A percentile compares a stretch with the other conserved stretches of the same genome.
Evolutionary conservation across 2,329 filamentous ascomycete species (phyloP).

Genomic region (Onygena corvina): DNA sequence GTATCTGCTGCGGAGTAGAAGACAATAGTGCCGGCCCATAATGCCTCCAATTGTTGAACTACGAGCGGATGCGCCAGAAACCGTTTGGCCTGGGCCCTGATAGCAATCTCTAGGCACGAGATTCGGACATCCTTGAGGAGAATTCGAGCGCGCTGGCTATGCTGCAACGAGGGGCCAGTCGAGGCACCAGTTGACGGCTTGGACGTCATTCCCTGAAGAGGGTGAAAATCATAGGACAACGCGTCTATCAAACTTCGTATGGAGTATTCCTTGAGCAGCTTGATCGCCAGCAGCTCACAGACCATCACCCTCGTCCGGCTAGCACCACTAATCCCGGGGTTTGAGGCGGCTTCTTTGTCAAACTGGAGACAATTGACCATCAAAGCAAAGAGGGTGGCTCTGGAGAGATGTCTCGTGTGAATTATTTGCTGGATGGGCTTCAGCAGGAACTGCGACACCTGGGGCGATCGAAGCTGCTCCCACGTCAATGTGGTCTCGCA

Average conservation of each 20-base stretch:
- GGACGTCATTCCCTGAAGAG: constrained; percentile 64
- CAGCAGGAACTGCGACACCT: constrained; percentile 87
- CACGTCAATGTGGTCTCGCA: constrained; percentile 88
- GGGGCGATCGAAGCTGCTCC: constrained; percentile 91
- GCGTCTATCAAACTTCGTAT: constrained; percentile 88
- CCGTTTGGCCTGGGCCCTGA: constrained; percentile 81
- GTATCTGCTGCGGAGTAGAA: constrained; percentile 84
- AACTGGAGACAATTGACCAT: constrained; percentile 94
- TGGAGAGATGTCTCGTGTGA: constrained; percentile 66
- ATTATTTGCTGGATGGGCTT: constrained; percentile 93
- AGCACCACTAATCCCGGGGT: constrained; percentile 71
- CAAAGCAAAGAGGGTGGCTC: constrained; percentile 76
- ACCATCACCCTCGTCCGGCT: constrained; percentile 76
- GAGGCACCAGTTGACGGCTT: constrained; percentile 27
- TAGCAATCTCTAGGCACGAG: constrained; percentile 84
- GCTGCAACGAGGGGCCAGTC: constrained; percentile 26
- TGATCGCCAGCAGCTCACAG: constrained; percentile 81
- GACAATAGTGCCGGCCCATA: constrained; percentile 91
- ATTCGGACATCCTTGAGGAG: constrained; percentile 57
- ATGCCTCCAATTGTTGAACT: constrained; percentile 88
- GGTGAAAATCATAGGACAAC: constrained; percentile 88
- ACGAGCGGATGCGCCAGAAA: constrained; percentile 86
- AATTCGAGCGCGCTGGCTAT: constrained; percentile 33
- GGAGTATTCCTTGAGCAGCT: constrained; percentile 76
- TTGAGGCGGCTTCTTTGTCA: constrained; percentile 68